These are phyloP conservation scores for Dendrocalamus latiflorus DNA, from an alignment of 202 grass and related monocot genomes.

Conservation along the genomic window DNA sequence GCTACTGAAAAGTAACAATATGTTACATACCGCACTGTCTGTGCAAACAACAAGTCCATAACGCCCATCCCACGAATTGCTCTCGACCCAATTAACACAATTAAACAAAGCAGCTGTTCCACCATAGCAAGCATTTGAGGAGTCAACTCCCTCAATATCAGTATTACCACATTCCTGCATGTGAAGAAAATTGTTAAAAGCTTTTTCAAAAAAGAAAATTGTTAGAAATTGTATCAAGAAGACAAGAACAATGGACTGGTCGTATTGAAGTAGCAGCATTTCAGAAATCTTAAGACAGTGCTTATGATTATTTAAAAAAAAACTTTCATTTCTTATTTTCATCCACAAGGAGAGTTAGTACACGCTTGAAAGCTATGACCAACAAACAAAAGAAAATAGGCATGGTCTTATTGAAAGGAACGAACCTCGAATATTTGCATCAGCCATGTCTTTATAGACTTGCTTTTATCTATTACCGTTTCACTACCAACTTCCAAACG, in stretches of 20 bases:
- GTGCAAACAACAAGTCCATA: slow-evolving; percentile 96
- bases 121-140: slow-evolving; percentile 91
- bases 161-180: slow-evolving; percentile 85
- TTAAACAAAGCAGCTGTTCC: slow-evolving; percentile 92
- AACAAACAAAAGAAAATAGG: neutral
- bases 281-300: neutral
- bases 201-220: no score
- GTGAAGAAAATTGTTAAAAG: no score
- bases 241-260: neutral
- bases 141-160: slow-evolving; percentile 94
- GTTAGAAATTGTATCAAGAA: neutral
- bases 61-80: slow-evolving; percentile 87
- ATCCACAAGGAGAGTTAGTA: neutral
- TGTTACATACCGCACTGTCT: slow-evolving; percentile 63
- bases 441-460: slow-evolving; percentile 97
- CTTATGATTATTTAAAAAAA: neutral
- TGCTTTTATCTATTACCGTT: slow-evolving; percentile 99
- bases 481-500: slow-evolving; percentile 95
- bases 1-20: neutral
- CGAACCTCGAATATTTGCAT: slow-evolving; percentile 99
- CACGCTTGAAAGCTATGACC: neutral
- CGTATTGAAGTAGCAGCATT: neutral
- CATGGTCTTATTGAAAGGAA: neutral
- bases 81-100: slow-evolving; percentile 97
- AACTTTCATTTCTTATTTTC: neutral